These are phyloP conservation scores for Microthlaspi erraticum DNA, from an alignment of 345 rosid genomes.

Conservation along the genomic window DNA sequence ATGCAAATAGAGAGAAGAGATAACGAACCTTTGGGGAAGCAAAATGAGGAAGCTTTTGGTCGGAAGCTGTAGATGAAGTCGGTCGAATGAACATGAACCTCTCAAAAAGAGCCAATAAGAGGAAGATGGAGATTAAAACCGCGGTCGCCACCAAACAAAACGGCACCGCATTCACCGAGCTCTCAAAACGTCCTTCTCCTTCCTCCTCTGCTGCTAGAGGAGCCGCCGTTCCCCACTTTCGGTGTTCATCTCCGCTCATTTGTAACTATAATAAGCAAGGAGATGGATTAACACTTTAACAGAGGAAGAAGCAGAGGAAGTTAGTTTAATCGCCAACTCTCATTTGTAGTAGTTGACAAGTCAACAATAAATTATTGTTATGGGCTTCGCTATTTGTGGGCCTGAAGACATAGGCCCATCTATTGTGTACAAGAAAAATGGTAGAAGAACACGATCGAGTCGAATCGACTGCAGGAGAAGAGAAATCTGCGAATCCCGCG, in stretches of 20 bases:
- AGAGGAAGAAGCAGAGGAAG: neutral
- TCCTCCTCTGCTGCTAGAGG: conserved; percentile 50
- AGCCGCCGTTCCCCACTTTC: conserved; percentile 11
- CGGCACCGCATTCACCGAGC: conserved; percentile 85
- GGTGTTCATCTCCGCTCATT: conserved; percentile 30
- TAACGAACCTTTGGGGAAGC: conserved; percentile 57
- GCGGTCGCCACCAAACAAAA: conserved; percentile 89
- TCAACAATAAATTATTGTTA: neutral
- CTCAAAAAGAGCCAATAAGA: conserved; percentile 83
- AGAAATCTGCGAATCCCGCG: conserved; percentile 24
- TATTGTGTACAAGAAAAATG: neutral
- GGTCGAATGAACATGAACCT: conserved; percentile 48
- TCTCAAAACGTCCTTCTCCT: conserved; percentile 67
- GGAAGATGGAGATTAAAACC: conserved; percentile 81
- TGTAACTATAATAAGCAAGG: conserved; percentile 1
- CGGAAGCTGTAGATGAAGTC: conserved; percentile 21
- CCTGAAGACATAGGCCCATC: neutral
- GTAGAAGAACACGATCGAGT: neutral
- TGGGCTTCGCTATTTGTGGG: conserved; percentile 19
- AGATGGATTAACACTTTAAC: conserved; percentile 12
- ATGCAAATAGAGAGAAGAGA: conserved; percentile 7
- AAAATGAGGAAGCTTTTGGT: conserved; percentile 46
- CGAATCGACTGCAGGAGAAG: conserved; percentile 1
- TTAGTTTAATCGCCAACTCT: neutral
- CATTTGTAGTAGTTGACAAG: conserved; percentile 36